Evolutionary conservation across 129 eudicot species (phyloP).

Genomic region (Apium graveolens): DNA sequence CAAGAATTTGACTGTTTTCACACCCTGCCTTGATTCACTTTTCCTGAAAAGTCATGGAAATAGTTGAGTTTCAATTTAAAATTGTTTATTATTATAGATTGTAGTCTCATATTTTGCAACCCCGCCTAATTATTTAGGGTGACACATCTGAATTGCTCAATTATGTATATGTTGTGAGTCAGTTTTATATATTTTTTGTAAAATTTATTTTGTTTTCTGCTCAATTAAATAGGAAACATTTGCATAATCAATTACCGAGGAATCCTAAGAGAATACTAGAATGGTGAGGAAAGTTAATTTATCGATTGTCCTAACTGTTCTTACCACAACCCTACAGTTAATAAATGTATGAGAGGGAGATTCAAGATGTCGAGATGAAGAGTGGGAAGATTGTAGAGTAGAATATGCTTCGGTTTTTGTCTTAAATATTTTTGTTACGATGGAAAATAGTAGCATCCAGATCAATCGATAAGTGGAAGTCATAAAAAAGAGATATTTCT

Average conservation of each 20-base stretch:
- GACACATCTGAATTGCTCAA: background rate
- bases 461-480: too few relatives aligned
- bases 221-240: background rate
- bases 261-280: background rate
- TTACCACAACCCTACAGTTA: constrained; percentile 22
- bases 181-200: background rate
- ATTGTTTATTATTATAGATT: background rate
- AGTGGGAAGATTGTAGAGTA: constrained; percentile 26
- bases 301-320: constrained; percentile 9
- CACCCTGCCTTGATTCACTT: background rate
- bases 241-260: background rate
- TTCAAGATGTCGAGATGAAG: constrained; percentile 35
- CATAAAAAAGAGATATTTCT: too few relatives aligned
- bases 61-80: background rate
- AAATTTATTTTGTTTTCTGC: background rate
- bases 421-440: constrained; percentile 41
- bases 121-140: background rate
- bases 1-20: background rate
- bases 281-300: constrained; percentile 22
- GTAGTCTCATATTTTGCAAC: background rate
- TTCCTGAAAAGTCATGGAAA: background rate
- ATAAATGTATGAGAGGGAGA: constrained; percentile 33
- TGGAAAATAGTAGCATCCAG: constrained; percentile 46
- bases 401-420: constrained; percentile 35
- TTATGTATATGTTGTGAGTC: background rate